phyloP scores from a whole-genome alignment of 345 rosid species.

The Alliaria petiolata region DNA sequence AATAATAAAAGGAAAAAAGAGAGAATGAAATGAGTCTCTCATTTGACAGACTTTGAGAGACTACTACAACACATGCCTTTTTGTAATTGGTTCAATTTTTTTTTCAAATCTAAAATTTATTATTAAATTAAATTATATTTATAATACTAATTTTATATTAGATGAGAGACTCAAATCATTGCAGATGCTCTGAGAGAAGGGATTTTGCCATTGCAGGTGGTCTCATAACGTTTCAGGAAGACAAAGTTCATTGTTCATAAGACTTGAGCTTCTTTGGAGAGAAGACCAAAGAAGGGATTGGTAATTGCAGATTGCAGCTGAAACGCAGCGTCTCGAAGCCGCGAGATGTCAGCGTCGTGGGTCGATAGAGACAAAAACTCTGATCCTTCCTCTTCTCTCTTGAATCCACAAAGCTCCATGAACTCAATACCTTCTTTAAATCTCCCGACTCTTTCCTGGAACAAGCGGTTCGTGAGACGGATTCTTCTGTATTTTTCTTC shows the following conservation, averaged over 20 bases:
- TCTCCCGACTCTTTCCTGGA: constrained; percentile 71
- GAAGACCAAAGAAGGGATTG: constrained; percentile 75
- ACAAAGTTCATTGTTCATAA: not conserved
- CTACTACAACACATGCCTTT: no score
- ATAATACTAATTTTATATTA: no score
- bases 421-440: constrained; percentile 58
- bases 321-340: constrained; percentile 51
- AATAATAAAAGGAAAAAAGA: no score
- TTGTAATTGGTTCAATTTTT: no score
- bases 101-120: no score
- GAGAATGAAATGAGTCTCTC: no score
- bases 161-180: no score
- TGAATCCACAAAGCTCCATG: constrained; percentile 85
- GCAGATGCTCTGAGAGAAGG: no score
- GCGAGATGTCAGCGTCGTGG: constrained; percentile 41
- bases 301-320: constrained; percentile 53
- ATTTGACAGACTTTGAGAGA: no score
- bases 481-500: constrained; percentile 72
- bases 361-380: constrained; percentile 48
- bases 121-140: no score
- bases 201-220: no score
- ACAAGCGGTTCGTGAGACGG: constrained; percentile 52
- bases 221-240: not conserved
- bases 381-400: constrained; percentile 45
- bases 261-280: constrained; percentile 23